Evolutionary conservation across 768 basidiomycete genomes (phyloP).

Genomic region (Ramaria rubella): DNA sequence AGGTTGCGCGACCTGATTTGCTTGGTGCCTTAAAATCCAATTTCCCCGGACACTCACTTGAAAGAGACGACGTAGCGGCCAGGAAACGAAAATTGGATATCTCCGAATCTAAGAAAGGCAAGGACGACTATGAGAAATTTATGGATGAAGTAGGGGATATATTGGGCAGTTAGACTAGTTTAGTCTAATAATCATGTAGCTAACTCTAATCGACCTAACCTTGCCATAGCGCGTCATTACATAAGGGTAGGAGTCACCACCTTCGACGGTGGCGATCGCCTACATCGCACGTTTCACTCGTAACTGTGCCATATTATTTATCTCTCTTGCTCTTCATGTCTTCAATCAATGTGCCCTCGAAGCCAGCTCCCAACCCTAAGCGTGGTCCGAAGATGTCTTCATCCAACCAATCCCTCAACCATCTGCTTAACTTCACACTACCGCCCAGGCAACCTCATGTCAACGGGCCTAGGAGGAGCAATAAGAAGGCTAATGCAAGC

Average conservation of each 20-base stretch:
- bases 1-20: constrained; percentile 55
- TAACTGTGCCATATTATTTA: background rate
- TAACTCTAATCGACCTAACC: background rate
- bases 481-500: constrained; percentile 44
- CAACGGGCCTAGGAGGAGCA: constrained; percentile 66
- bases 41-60: constrained; percentile 40
- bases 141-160: constrained; percentile 72
- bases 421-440: constrained; percentile 90
- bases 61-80: constrained; percentile 15
- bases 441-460: constrained; percentile 76
- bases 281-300: background rate
- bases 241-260: background rate
- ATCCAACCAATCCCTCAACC: constrained; percentile 40
- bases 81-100: constrained; percentile 19
- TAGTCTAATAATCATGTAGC: background rate
- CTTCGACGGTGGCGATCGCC: background rate
- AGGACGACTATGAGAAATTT: constrained; percentile 72
- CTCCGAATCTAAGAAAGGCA: constrained; percentile 33
- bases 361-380: background rate
- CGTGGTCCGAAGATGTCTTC: constrained; percentile 9
- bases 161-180: background rate
- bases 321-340: background rate
- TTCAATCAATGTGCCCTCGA: background rate
- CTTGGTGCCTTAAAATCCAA: constrained; percentile 54
- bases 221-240: background rate